Conservation (phyloP, 768 basidiomycete genomes). For the Amanita jacksonii region DNA sequence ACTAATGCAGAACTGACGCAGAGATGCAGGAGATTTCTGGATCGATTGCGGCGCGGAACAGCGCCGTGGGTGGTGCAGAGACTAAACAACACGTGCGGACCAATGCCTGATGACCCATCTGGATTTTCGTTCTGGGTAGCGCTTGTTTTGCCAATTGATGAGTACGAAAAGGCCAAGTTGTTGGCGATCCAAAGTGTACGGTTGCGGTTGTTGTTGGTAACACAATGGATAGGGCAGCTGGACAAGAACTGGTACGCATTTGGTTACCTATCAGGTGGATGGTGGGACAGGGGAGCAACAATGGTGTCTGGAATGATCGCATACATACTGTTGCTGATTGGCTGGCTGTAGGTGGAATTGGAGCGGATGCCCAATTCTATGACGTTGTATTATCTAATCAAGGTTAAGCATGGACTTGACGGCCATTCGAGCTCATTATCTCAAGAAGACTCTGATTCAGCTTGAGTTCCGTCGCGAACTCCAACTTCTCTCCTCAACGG, state of each 20-base stretch:
- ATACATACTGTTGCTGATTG: constrained; percentile 24
- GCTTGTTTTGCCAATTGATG: constrained; percentile 83
- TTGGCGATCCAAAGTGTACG: constrained; percentile 72
- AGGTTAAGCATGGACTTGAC: constrained; percentile 36
- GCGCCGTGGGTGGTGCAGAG: constrained; percentile 94
- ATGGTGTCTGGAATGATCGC: constrained; percentile 18
- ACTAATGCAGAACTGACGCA: constrained; percentile 46
- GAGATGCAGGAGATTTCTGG: constrained; percentile 35
- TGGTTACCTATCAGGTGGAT: constrained; percentile 5
- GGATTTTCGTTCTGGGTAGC: constrained; percentile 89
- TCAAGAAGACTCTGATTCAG: constrained; percentile 90
- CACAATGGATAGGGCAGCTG: constrained; percentile 85
- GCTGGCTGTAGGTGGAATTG: constrained; percentile 60
- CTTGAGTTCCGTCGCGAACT: constrained; percentile 83
- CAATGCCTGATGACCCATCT: constrained; percentile 63
- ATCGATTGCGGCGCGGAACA: constrained; percentile 45
- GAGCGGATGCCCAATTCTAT: constrained; percentile 53
- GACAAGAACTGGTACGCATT: constrained; percentile 41
- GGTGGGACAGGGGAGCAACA: constrained; percentile 10
- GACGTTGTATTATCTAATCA: constrained; percentile 4
- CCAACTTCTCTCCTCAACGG: constrained; percentile 42
- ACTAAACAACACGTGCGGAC: constrained; percentile 68
- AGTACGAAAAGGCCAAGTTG: constrained; percentile 80
- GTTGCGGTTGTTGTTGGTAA: constrained; percentile 74
- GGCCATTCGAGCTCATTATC: constrained; percentile 90